Conservation (phyloP, 1,284 basidiomycete species). For the Gomphus bonarii region DNA sequence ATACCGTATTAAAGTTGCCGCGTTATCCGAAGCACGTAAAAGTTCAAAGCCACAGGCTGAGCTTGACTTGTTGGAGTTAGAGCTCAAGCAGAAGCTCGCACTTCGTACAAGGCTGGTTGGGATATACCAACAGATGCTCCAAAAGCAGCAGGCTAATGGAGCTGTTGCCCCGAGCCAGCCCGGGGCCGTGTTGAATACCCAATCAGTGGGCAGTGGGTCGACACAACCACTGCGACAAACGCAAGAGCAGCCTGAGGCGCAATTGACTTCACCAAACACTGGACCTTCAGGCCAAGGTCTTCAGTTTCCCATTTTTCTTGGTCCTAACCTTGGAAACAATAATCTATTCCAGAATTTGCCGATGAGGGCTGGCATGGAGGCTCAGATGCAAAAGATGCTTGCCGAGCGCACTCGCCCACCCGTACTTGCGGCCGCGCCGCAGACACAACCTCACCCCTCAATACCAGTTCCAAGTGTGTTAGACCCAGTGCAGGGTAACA, state of each 20-base stretch:
- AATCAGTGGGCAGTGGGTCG: not conserved
- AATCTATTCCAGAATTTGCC: slow-evolving; percentile 5
- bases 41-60: slow-evolving; percentile 2
- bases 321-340: not conserved
- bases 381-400: slow-evolving; percentile 43
- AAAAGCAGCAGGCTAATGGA: not conserved
- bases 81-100: not conserved
- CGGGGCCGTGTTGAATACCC: not conserved
- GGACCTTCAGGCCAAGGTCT: not conserved
- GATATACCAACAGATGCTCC: not conserved
- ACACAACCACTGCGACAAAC: not conserved
- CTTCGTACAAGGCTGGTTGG: not conserved
- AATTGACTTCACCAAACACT: not conserved
- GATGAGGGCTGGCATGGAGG: slow-evolving; percentile 19
- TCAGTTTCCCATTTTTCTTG: not conserved
- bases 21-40: not conserved
- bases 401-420: slow-evolving; percentile 26
- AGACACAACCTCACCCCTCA: not conserved
- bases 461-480: slow-evolving; percentile 8
- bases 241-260: not conserved
- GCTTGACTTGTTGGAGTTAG: not conserved
- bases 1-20: not conserved
- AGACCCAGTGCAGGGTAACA: slow-evolving; percentile 3
- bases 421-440: slow-evolving; percentile 4
- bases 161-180: not conserved